phyloP scores from a whole-genome alignment of 768 basidiomycete genomes.

The Cyclocybe cylindracea region DNA sequence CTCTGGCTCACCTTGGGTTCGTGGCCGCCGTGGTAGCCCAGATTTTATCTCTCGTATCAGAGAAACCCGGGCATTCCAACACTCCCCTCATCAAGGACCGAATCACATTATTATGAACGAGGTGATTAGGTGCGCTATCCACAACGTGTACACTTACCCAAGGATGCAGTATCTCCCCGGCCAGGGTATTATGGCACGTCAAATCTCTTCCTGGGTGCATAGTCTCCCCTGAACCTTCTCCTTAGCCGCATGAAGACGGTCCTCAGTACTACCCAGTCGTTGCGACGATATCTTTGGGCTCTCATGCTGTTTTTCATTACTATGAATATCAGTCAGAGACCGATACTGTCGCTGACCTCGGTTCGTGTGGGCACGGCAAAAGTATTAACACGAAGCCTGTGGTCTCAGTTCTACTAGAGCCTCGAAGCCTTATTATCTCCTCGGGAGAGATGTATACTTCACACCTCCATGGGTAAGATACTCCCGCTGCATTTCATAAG shows the following conservation, averaged over 20 bases:
- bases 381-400: slow-evolving; percentile 66
- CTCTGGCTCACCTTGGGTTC: slow-evolving; percentile 1
- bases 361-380: slow-evolving; percentile 38
- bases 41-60: slow-evolving; percentile 72
- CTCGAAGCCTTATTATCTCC: slow-evolving; percentile 83
- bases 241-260: slow-evolving; percentile 91
- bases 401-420: slow-evolving; percentile 78
- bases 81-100: slow-evolving; percentile 64
- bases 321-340: slow-evolving; percentile 55
- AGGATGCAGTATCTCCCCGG: slow-evolving; percentile 71
- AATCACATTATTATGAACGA: slow-evolving; percentile 94
- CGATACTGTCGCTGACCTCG: slow-evolving; percentile 18
- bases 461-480: slow-evolving; percentile 70
- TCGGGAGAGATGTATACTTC: slow-evolving; percentile 64
- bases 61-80: slow-evolving; percentile 61
- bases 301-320: slow-evolving; percentile 83
- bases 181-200: slow-evolving; percentile 88
- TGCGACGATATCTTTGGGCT: slow-evolving; percentile 86
- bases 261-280: slow-evolving; percentile 87
- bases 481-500: too few species aligned
- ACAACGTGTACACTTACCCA: slow-evolving; percentile 3
- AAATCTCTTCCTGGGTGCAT: slow-evolving; percentile 1
- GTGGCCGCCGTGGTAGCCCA: slow-evolving; percentile 52
- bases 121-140: slow-evolving; percentile 35
- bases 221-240: slow-evolving; percentile 9